Evolutionary conservation across 129 eudicot species (phyloP), one percentile per base, ranked within the genome.

Genomic region (carrot (Daucus carota)): DNA sequence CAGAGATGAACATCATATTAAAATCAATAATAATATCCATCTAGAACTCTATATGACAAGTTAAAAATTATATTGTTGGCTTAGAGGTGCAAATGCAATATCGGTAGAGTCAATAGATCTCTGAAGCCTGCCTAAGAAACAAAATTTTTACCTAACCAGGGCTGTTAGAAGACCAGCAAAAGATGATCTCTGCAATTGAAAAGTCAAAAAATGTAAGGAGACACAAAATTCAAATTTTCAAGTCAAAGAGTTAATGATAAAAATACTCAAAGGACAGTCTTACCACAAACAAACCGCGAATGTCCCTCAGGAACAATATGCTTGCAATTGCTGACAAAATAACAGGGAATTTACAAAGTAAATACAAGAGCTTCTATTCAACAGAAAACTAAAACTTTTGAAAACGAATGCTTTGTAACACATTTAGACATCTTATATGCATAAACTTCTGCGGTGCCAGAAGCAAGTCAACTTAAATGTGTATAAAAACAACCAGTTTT

Each of bases 291-390:
- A 88, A 79, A 32, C 84, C 68, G 75, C 91, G 86, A 8, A 85
- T 6, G 69, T 95, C 89, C 84, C 96, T 86, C 4, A 91, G 62
- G 83, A 92, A 92, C 79, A 95, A 79, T 47, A 95, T 79, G 73
- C 91, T 81, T 66, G 92, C 96, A 73, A 95, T 92, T 69, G 85
- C 99, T 95, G 97, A 96, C 87, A 62, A 83, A 79, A 46, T 5
- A 77, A 85, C 34, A 81, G 18, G 11, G 22, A 18, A 26, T 45
- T 22, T 18, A 34, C 45, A 38, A 63, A 2, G 66, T 31, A 68
- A 59, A 20, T 28, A 26, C 41, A 13, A 60, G 24, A 29, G 32
- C 18, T 1, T 17, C 8, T 7, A 24, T 29, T 20, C 20, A 62
- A 40, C 20, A 59, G 1, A 26, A 22, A 40, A 6, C 52, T 38